Percentiles rank a stretch among this genome's conserved stretches.
Conservation (phyloP, 768 basidiomycete genomes). For the Boletales sp. region DNA sequence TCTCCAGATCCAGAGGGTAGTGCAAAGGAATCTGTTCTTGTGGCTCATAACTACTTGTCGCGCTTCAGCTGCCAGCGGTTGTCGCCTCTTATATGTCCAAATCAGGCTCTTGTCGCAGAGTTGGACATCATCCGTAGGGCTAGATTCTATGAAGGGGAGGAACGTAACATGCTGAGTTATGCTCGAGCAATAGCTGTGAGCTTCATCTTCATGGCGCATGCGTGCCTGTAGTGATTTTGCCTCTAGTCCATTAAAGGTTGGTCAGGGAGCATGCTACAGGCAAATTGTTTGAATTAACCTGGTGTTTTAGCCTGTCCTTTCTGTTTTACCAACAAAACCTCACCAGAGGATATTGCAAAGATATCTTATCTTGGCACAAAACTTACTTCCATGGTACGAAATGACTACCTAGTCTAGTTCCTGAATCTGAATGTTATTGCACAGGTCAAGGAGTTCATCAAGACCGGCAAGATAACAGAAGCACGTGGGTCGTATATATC, state of each 20-base stretch:
- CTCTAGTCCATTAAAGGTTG: slow-evolving; percentile 47
- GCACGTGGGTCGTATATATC: slow-evolving; percentile 34
- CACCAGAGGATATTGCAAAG: slow-evolving; percentile 37
- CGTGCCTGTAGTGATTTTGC: background rate
- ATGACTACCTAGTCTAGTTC: background rate
- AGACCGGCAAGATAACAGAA: slow-evolving; percentile 55
- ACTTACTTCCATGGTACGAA: slow-evolving; percentile 43
- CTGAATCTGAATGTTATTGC: background rate
- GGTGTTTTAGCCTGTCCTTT: slow-evolving; percentile 45
- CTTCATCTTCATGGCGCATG: slow-evolving; percentile 1
- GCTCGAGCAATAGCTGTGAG: slow-evolving; percentile 67
- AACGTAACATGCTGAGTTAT: slow-evolving; percentile 67
- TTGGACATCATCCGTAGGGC: slow-evolving; percentile 54
- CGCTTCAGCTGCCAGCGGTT: slow-evolving; percentile 59
- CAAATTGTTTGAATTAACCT: background rate
- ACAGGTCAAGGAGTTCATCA: slow-evolving; percentile 63
- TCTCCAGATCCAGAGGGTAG: slow-evolving; percentile 21
- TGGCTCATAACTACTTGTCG: slow-evolving; percentile 26
- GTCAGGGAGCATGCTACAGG: background rate
- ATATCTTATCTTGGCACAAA: slow-evolving; percentile 52
- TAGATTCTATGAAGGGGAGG: slow-evolving; percentile 64
- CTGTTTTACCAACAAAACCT: slow-evolving; percentile 35
- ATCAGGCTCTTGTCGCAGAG: slow-evolving; percentile 59
- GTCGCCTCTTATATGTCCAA: slow-evolving; percentile 65
- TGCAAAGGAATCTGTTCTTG: slow-evolving; percentile 12